Evolutionary conservation across 2,329 filamentous ascomycete genomes (phyloP).

Genomic region (Trichoderma sp.): DNA sequence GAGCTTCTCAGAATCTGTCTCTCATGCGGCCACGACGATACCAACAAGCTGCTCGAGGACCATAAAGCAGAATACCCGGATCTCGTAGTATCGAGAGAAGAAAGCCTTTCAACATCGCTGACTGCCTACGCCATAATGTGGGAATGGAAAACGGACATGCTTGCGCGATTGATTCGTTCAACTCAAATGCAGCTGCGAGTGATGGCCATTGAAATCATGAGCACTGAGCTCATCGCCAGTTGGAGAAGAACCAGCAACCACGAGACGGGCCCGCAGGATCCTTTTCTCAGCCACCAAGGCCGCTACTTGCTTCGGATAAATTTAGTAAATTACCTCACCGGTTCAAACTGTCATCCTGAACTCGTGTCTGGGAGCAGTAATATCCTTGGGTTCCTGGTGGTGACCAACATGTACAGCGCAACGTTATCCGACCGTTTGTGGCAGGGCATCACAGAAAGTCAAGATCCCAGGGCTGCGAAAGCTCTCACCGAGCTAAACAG

Average conservation of each 20-base stretch:
- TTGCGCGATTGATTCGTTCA: conserved; percentile 75
- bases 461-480: conserved; percentile 82
- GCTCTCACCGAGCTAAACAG: conserved; percentile 72
- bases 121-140: conserved; percentile 57
- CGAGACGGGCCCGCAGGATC: conserved; percentile 44
- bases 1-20: conserved; percentile 51
- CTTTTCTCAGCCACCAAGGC: conserved; percentile 69
- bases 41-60: conserved; percentile 37
- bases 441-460: conserved; percentile 78
- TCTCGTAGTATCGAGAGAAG: neutral
- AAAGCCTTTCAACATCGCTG: conserved; percentile 41
- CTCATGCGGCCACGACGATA: conserved; percentile 42
- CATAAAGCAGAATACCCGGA: conserved; percentile 41
- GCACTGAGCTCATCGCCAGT: conserved; percentile 67
- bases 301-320: conserved; percentile 70
- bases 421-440: conserved; percentile 80
- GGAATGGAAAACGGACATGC: conserved; percentile 71
- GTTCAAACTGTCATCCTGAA: conserved; percentile 89
- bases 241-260: conserved; percentile 63
- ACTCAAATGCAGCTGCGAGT: conserved; percentile 91
- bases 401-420: conserved; percentile 73
- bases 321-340: conserved; percentile 84
- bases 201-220: conserved; percentile 75
- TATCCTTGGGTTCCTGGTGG: conserved; percentile 83
- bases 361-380: conserved; percentile 81